These are phyloP conservation scores for Mortierella sp. DNA, from an alignment of 371 early-diverging fungal genomes.

Conservation along the genomic window DNA sequence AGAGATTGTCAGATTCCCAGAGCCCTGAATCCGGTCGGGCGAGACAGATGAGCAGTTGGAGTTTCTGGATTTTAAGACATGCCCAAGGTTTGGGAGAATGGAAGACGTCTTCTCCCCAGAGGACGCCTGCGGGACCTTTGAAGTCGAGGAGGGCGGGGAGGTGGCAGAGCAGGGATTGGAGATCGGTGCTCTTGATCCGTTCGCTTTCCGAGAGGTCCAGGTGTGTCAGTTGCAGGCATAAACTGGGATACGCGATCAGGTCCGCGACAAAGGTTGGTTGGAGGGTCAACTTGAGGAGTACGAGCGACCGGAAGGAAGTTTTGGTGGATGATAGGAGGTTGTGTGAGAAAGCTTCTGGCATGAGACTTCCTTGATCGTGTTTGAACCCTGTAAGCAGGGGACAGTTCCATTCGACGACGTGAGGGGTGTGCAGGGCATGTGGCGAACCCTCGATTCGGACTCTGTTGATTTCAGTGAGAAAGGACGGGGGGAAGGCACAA, in stretches of 20 bases:
- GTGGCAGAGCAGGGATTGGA: conserved; percentile 28
- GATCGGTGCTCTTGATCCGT: conserved; percentile 22
- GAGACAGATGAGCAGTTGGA: conserved; percentile 30
- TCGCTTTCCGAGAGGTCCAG: conserved; percentile 20
- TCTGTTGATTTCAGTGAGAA: neutral
- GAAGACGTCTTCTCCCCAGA: conserved; percentile 38
- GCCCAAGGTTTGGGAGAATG: conserved; percentile 18
- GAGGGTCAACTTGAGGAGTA: conserved; percentile 8
- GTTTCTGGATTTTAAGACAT: conserved; percentile 18
- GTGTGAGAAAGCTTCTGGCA: conserved; percentile 4
- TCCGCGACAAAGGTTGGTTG: conserved; percentile 7
- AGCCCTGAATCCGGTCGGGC: conserved; percentile 39
- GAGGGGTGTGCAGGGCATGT: neutral
- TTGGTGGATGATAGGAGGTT: conserved; percentile 23
- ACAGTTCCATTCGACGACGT: conserved; percentile 29
- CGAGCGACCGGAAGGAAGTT: neutral
- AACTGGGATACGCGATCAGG: conserved; percentile 1
- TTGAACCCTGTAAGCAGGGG: conserved; percentile 19
- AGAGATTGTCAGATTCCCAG: conserved; percentile 19
- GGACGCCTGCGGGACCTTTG: conserved; percentile 26
- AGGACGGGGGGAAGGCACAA: conserved; percentile 15
- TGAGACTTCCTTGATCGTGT: conserved; percentile 3
- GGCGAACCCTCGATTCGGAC: neutral
- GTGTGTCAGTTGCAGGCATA: conserved; percentile 11
- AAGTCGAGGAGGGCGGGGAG: conserved; percentile 31